Evolutionary conservation across 2,329 filamentous ascomycete genomes (phyloP), one percentile per base, ranked within the genome.

Genomic region (Calonectria pseudoturangicola): DNA sequence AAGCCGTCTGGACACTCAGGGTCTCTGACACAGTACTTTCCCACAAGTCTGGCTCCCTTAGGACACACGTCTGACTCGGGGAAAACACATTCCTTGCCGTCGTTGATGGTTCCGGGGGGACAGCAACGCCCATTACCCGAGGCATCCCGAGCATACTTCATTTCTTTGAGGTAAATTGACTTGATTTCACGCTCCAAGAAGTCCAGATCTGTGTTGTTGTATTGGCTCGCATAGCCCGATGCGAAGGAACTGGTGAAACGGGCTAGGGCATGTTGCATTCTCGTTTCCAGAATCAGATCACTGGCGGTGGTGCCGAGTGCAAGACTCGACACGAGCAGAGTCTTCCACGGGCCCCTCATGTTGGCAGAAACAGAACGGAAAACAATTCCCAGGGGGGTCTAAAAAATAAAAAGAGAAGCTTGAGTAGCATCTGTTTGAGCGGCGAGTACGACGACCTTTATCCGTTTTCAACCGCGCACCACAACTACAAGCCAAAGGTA

Each of bases 271-370:
- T 51, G 13, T 5, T 30, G 27, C 10, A 28, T 9, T 7, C 7
- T 5, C 27, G 16, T 50, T 2, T 9, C 21, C 21, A 2, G 25
- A 2, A 30, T 4, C 27, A 30, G 13, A 2, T 56, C 51, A 4
- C 10, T 4, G 12, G 54, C 54, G 18, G 13, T 36, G 33, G 13
- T 33, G 25, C 54, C 54, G 36, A 58, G 30, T 27, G 54, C 13
- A 5, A 58, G 33, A 41, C 54, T 58, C 54, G 54, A 58, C n/a
- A 27, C 54, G 33, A 58, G 33, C 13, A 58, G 33, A 41, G 33
- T n/a, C 54, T 58, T 58, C 54, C 54, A 58, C 33, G n/a, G 27
- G 30, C 33, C 18, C 54, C 54, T 33, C 54, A 58, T 58, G 2
- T 58, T 10, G n/a, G 33, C 10, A 7, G 18, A 41, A 54, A 30